A percentile compares a stretch with the other conserved stretches of the same genome.
phyloP scores from a whole-genome alignment of 2,329 filamentous ascomycete species.

The Ceratocystiopsis brevicomis region DNA sequence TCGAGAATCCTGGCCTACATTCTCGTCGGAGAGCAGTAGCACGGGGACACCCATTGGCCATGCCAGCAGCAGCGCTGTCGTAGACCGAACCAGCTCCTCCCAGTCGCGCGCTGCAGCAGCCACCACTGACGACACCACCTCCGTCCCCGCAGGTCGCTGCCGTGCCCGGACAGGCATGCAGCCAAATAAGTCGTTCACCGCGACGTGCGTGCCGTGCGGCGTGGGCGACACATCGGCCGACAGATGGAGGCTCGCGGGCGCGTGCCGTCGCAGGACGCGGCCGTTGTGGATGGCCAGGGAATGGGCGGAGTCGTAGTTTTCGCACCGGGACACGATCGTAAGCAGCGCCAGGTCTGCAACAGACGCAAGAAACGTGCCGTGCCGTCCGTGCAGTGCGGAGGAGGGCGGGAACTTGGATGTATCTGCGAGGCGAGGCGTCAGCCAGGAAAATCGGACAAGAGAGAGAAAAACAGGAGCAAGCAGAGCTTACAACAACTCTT shows the following conservation, averaged over 20 bases:
- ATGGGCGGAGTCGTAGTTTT: conserved; percentile 35
- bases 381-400: conserved; percentile 38
- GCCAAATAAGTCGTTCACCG: conserved; percentile 67
- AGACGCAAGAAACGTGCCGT: conserved; percentile 61
- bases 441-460: too few species aligned
- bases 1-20: conserved; percentile 15
- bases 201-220: conserved; percentile 54
- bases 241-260: conserved; percentile 40
- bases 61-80: conserved; percentile 50
- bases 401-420: conserved; percentile 51
- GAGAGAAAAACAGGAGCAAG: too few species aligned
- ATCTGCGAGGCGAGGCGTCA: conserved; percentile 26
- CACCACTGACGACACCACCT: too few species aligned
- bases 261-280: conserved; percentile 41
- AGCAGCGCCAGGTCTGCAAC: conserved; percentile 59
- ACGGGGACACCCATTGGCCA: conserved; percentile 42
- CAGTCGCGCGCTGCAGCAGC: conserved; percentile 32
- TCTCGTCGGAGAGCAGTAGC: conserved; percentile 32
- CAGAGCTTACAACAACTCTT: conserved; percentile 23
- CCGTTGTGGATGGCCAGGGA: conserved; percentile 54
- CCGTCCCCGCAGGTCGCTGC: conserved; percentile 33
- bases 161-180: conserved; percentile 82
- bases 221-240: conserved; percentile 27
- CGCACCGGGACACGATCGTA: conserved; percentile 54
- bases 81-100: conserved; percentile 36